phyloP scores from a whole-genome alignment of 208 protist species.

The Porcisia deanei region DNA sequence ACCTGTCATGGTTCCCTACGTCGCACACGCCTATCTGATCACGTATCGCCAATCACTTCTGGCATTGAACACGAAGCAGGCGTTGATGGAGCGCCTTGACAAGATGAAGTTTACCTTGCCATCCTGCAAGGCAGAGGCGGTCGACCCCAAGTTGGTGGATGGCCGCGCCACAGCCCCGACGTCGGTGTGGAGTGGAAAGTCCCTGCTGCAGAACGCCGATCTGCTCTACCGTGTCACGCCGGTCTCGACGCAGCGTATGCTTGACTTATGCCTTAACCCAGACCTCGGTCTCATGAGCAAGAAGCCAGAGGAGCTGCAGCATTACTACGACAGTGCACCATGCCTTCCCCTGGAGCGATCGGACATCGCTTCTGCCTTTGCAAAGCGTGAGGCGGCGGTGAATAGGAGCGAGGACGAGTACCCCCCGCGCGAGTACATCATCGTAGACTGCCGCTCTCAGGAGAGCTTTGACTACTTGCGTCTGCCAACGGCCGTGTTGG shows the following conservation, averaged over 20 bases:
- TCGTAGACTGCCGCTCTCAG: constrained; percentile 86
- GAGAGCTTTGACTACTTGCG: constrained; percentile 83
- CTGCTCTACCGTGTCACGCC: constrained; percentile 77
- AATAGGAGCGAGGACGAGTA: neutral
- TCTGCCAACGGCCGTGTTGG: constrained; percentile 79
- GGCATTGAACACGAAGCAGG: constrained; percentile 32
- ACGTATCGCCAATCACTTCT: constrained; percentile 55
- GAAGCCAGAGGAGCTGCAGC: constrained; percentile 44
- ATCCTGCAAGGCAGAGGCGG: constrained; percentile 30
- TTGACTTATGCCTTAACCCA: constrained; percentile 67
- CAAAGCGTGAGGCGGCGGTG: constrained; percentile 7
- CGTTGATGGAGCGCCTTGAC: constrained; percentile 28
- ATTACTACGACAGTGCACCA: constrained; percentile 62
- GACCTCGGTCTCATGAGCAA: constrained; percentile 47
- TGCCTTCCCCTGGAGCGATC: constrained; percentile 73
- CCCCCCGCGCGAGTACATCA: constrained; percentile 64
- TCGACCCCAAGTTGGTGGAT: constrained; percentile 48
- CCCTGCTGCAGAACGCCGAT: constrained; percentile 76
- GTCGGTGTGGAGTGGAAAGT: constrained; percentile 59
- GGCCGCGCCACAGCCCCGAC: constrained; percentile 55
- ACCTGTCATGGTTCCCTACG: constrained; percentile 68
- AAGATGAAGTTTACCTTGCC: constrained; percentile 43
- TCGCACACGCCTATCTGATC: constrained; percentile 70
- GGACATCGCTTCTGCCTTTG: constrained; percentile 72
- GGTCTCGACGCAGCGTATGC: constrained; percentile 54